These are phyloP conservation scores for Geotrichum bryndzae DNA, from an alignment of 1,139 yeast species.

Conservation along the genomic window DNA sequence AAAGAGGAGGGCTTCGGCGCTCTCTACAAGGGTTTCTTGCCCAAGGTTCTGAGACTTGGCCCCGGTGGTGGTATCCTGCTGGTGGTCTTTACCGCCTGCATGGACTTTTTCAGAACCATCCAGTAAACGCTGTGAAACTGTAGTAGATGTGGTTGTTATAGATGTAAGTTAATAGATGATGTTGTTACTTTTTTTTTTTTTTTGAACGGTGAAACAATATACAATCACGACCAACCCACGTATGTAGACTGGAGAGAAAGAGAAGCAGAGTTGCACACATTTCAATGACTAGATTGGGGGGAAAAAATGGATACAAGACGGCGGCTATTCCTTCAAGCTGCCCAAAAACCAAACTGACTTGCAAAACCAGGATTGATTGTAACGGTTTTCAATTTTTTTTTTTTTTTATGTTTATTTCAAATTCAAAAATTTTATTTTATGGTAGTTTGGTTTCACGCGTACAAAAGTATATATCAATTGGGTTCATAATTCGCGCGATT, in stretches of 20 bases:
- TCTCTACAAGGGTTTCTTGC: slow-evolving; percentile 88
- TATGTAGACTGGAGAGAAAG: neutral
- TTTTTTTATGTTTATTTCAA: too few species aligned
- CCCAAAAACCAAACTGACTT: too few species aligned
- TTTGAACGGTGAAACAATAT: neutral
- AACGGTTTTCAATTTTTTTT: too few species aligned
- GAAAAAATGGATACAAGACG: too few species aligned
- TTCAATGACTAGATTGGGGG: too few species aligned
- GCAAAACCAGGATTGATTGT: too few species aligned
- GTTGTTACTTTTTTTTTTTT: neutral
- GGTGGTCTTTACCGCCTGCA: slow-evolving; percentile 89
- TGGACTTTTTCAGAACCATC: slow-evolving; percentile 82
- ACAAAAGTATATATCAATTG: too few species aligned
- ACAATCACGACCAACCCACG: neutral
- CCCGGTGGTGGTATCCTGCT: slow-evolving; percentile 98
- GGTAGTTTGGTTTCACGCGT: too few species aligned
- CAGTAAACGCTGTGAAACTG: slow-evolving; percentile 37
- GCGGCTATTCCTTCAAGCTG: too few species aligned
- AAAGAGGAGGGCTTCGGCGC: slow-evolving; percentile 88
- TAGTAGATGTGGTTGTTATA: neutral
- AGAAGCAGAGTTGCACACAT: neutral
- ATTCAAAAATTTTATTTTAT: too few species aligned
- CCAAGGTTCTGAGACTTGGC: slow-evolving; percentile 94
- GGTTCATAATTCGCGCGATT: too few species aligned
- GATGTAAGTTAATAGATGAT: neutral